phyloP scores from a whole-genome alignment of 2,329 filamentous ascomycete species.

The Fusarium burgessii region DNA sequence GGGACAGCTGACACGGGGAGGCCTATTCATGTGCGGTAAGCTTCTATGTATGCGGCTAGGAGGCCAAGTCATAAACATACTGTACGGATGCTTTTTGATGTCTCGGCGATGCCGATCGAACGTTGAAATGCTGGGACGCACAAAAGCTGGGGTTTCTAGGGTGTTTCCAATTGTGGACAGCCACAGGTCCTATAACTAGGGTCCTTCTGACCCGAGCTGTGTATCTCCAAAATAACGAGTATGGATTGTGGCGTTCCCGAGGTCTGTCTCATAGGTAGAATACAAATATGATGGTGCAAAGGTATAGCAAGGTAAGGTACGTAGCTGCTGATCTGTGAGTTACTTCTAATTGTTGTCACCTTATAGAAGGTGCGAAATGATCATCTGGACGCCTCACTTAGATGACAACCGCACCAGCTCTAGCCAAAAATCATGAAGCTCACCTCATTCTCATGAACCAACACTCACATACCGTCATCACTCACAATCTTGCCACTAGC shows the following conservation, averaged over 20 bases:
- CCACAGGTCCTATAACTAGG: slow-evolving; percentile 18
- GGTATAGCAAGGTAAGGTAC: slow-evolving; percentile 7
- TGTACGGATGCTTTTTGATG: slow-evolving; percentile 1
- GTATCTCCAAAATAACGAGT: slow-evolving; percentile 21
- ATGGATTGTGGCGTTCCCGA: slow-evolving; percentile 35
- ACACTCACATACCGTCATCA: slow-evolving; percentile 4
- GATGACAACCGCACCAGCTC: neutral
- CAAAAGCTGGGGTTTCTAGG: slow-evolving; percentile 33
- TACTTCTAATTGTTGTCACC: slow-evolving; percentile 2
- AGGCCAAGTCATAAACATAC: slow-evolving; percentile 18
- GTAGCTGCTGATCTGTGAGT: slow-evolving; percentile 1
- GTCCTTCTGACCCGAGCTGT: slow-evolving; percentile 18
- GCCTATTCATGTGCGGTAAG: slow-evolving; percentile 8
- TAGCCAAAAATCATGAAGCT: slow-evolving; percentile 20
- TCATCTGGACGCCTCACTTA: slow-evolving; percentile 4
- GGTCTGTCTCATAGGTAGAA: neutral
- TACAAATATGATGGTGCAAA: slow-evolving; percentile 20
- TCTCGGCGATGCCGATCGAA: slow-evolving; percentile 19
- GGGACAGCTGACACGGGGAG: slow-evolving; percentile 30
- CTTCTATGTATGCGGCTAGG: slow-evolving; percentile 19
- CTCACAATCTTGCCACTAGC: slow-evolving; percentile 7
- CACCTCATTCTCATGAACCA: slow-evolving; percentile 17
- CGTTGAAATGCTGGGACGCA: slow-evolving; percentile 5
- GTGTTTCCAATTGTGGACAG: slow-evolving; percentile 28
- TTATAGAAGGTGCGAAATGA: neutral